Conservation (phyloP, 2,329 filamentous ascomycete genomes). For the Elsinoe australis region DNA sequence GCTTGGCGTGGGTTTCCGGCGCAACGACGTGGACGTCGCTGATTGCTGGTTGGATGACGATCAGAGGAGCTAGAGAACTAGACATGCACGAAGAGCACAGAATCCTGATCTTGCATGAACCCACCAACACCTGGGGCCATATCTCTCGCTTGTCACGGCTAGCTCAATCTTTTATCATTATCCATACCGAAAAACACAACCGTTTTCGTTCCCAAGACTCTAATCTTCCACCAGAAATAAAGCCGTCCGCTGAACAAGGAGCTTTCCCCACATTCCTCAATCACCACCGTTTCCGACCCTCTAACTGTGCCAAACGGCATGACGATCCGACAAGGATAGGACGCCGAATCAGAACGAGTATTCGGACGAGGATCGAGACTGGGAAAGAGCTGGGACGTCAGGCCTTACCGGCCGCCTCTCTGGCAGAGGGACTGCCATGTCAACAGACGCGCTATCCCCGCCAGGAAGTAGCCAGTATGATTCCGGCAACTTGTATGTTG, state of each 20-base stretch:
- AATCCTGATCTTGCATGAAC: slow-evolving; percentile 11
- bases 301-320: background rate
- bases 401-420: background rate
- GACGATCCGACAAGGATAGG: slow-evolving; percentile 2
- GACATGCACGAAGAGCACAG: slow-evolving; percentile 13
- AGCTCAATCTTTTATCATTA: too few species aligned
- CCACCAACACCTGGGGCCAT: too few species aligned
- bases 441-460: slow-evolving; percentile 46
- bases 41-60: background rate
- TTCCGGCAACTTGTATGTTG: slow-evolving; percentile 66
- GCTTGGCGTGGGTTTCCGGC: slow-evolving; percentile 7
- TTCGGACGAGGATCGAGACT: background rate
- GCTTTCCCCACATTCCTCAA: slow-evolving; percentile 12
- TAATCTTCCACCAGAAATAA: background rate
- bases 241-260: background rate
- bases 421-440: slow-evolving; percentile 23
- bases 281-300: slow-evolving; percentile 8
- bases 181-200: background rate
- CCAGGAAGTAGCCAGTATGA: slow-evolving; percentile 66
- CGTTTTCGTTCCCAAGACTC: too few species aligned
- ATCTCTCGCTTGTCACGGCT: background rate
- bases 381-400: background rate
- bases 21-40: background rate
- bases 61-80: background rate
- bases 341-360: background rate